phyloP scores from a whole-genome alignment of 208 protist species.

The Acanthamoeba sp. region DNA sequence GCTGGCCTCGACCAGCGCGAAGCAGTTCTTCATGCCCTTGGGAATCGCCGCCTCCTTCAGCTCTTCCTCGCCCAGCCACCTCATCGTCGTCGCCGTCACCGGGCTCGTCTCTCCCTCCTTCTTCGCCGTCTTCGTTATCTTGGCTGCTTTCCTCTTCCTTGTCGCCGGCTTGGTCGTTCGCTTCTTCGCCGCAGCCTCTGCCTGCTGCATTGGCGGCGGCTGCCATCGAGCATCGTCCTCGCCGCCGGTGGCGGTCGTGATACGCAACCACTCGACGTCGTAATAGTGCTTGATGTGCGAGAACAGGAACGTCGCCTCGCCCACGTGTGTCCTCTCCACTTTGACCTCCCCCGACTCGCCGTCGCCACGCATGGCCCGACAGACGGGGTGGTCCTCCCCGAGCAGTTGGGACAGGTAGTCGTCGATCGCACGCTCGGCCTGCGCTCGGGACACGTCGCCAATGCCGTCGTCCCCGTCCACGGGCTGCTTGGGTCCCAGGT shows the following conservation, averaged over 20 bases:
- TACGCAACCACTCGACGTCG: slow-evolving; percentile 11
- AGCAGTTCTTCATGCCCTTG: slow-evolving; percentile 75
- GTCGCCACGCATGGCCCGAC: background rate
- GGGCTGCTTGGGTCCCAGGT: background rate
- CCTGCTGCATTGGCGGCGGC: background rate
- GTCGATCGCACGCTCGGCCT: background rate
- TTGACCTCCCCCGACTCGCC: background rate
- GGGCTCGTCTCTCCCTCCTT: background rate
- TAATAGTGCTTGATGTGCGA: slow-evolving; percentile 66
- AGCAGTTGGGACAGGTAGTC: background rate
- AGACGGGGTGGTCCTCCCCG: background rate
- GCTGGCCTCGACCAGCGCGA: background rate
- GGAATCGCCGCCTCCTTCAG: slow-evolving; percentile 41
- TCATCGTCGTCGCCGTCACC: background rate
- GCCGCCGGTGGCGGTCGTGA: background rate
- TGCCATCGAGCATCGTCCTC: background rate
- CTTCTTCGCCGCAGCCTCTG: background rate
- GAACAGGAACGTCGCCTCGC: slow-evolving; percentile 56
- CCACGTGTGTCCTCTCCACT: slow-evolving; percentile 6
- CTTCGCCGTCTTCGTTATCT: slow-evolving; percentile 8
- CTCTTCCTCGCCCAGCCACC: slow-evolving; percentile 48
- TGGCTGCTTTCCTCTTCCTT: background rate
- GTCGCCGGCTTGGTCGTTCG: background rate
- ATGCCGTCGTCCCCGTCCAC: background rate
- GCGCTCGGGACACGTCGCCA: background rate